Evolutionary conservation across 2,329 filamentous ascomycete genomes (phyloP).

Genomic region (Bipolaris zeicola): DNA sequence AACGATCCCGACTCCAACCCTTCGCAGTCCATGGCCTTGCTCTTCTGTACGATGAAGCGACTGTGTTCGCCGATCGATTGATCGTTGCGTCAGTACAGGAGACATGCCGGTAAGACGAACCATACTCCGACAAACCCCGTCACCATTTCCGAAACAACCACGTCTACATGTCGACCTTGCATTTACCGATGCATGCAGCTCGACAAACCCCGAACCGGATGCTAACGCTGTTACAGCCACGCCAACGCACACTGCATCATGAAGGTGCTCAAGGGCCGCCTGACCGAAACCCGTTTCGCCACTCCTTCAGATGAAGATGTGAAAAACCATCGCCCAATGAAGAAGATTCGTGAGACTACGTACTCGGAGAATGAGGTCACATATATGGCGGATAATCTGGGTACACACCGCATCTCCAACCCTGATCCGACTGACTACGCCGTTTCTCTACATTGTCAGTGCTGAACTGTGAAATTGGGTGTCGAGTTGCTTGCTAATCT

Average conservation of each 20-base stretch:
- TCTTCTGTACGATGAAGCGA: constrained; percentile 40
- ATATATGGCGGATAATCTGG: constrained; percentile 89
- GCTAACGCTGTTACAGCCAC: constrained; percentile 40
- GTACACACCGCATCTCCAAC: constrained; percentile 83
- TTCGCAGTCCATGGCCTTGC: constrained; percentile 10
- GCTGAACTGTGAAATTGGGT: constrained; percentile 10
- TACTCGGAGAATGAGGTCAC: constrained; percentile 76
- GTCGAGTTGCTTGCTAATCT: constrained; percentile 5
- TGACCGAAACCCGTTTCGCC: constrained; percentile 81
- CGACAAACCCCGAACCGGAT: neutral
- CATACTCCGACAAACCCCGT: constrained; percentile 6
- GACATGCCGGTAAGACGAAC: constrained; percentile 33
- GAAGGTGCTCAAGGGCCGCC: constrained; percentile 78
- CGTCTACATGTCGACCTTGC: neutral
- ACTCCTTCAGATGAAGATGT: constrained; percentile 65
- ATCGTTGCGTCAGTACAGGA: constrained; percentile 39
- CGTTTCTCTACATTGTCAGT: constrained; percentile 77
- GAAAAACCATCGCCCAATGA: constrained; percentile 59
- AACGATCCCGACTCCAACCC: neutral
- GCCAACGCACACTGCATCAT: constrained; percentile 87
- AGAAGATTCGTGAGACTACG: constrained; percentile 68
- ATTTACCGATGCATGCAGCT: neutral
- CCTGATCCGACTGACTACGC: constrained; percentile 72
- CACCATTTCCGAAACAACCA: neutral
- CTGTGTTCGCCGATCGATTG: constrained; percentile 33